These are phyloP conservation scores for Calonectria hongkongensis DNA, from an alignment of 2,329 filamentous ascomycete species.

Conservation along the genomic window DNA sequence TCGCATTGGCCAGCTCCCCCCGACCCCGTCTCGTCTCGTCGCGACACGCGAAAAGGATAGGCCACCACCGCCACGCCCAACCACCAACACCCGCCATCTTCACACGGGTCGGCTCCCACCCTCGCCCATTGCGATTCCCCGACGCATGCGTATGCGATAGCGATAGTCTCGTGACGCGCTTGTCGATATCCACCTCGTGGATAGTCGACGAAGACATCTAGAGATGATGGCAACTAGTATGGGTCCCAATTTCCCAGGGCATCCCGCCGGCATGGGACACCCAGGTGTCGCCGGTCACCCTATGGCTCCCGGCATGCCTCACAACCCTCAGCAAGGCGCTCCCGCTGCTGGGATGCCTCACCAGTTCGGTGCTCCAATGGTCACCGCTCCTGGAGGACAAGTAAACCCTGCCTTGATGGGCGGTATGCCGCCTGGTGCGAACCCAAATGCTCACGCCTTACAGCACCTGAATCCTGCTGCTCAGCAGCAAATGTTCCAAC, in stretches of 20 bases:
- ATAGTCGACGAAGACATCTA: slow-evolving; percentile 66
- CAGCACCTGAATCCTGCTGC: slow-evolving; percentile 82
- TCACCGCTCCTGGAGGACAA: slow-evolving; percentile 82
- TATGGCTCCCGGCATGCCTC: slow-evolving; percentile 77
- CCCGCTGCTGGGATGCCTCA: slow-evolving; percentile 80
- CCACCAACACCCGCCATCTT: slow-evolving; percentile 45
- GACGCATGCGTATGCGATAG: slow-evolving; percentile 69
- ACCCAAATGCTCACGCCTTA: slow-evolving; percentile 80
- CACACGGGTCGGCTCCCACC: slow-evolving; percentile 43
- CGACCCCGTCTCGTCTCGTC: slow-evolving; percentile 50
- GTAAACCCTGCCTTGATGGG: slow-evolving; percentile 86
- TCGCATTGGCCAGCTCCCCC: slow-evolving; percentile 46
- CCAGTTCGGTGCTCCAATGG: slow-evolving; percentile 80
- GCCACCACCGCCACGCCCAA: slow-evolving; percentile 42
- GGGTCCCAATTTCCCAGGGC: slow-evolving; percentile 78
- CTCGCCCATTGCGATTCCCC: slow-evolving; percentile 40
- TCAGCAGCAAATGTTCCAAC: slow-evolving; percentile 75
- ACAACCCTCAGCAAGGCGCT: slow-evolving; percentile 81
- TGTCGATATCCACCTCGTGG: slow-evolving; percentile 78
- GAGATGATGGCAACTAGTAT: slow-evolving; percentile 82
- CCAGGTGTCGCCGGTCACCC: slow-evolving; percentile 81
- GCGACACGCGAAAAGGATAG: slow-evolving; percentile 56
- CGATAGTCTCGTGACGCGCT: slow-evolving; percentile 65
- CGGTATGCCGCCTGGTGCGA: slow-evolving; percentile 82
- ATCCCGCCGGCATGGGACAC: slow-evolving; percentile 83